Base-by-base conservation (phyloP, 108 stramenopile genomes). In the Skeletonema tropicum region DNA sequence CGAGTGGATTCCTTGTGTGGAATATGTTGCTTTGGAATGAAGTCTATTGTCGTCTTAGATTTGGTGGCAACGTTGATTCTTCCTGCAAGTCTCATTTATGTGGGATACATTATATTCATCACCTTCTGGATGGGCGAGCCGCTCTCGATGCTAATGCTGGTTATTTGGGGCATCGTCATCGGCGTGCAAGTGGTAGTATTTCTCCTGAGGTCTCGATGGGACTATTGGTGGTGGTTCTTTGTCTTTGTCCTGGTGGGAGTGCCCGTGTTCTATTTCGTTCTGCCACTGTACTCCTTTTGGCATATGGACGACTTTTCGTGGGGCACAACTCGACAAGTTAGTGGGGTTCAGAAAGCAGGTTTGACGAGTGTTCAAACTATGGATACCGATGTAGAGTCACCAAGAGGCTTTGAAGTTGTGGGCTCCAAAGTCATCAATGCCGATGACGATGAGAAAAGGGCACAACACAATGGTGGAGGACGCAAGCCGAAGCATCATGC, bases 221-320 rank as follows among this genome's bases (percentile, higher is more conserved):
- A 85, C 49, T 83, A 84, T 45, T 73, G 85, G 61, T 82, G 85
- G 76, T 87, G 82, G 82, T 87, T 87, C 82, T 68, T 87, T 30
- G 73, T 85, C 57, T 87, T 80, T 41, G 46, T 82, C 45, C 23
- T 82, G 17, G 60, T 73, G n/a, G 87, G 87, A 15, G 81, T 85
- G 38, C 87, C 87, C 5, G 82, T 87, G 12, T 87, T 87, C 64
- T 87, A 87, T 70, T 85, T 87, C 57, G 59, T 85, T 31, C 60
- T 87, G 30, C 87, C 87, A 0, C 59, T 87, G 2, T 87, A 87
- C 57, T 83, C 84, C 11, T 87, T 87, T 69, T 79, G 78, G 76
- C 81, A 87, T 60, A 87, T 87, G 87, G 87, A 87, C 78, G 87
- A 87, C 35, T 85, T 87, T 65, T 76, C 74, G 5, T 87, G 87